Conservation (phyloP, 73 alveolate genomes). For the Tetrahymena elliotti region DNA sequence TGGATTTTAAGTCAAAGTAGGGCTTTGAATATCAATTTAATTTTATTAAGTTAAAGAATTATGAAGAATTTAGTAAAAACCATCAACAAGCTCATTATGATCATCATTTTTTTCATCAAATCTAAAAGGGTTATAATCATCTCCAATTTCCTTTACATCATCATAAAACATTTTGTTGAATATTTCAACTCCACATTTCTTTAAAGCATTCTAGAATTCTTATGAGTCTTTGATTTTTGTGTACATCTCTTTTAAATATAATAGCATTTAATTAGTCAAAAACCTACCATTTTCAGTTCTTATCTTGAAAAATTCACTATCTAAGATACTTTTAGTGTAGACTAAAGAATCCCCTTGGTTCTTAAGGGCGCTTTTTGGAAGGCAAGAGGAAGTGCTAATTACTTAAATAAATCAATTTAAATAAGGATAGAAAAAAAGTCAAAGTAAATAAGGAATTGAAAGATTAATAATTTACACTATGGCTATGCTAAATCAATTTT, state of each 20-base stretch:
- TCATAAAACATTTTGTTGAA: not conserved
- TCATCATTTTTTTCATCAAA: not conserved
- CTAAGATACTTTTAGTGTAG: not conserved
- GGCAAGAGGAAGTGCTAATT: not conserved
- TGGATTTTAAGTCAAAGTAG: not conserved
- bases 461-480: not conserved
- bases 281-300: not conserved
- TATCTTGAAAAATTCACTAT: not conserved
- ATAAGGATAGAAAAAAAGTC: not conserved
- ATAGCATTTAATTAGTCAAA: not conserved
- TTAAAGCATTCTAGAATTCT: not conserved
- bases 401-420: not conserved
- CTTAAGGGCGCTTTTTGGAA: not conserved
- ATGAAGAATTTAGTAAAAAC: not conserved
- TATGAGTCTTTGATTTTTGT: not conserved
- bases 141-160: not conserved
- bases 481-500: not conserved
- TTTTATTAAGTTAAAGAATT: not conserved
- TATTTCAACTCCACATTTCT: not conserved
- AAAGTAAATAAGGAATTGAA: not conserved
- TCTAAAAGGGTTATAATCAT: not conserved
- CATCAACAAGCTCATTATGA: not conserved
- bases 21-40: not conserved
- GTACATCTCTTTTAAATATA: not conserved
- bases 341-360: not conserved